Evolutionary conservation across 2,329 filamentous ascomycete species (phyloP).

Genomic region (Dichotomopilus funicola): DNA sequence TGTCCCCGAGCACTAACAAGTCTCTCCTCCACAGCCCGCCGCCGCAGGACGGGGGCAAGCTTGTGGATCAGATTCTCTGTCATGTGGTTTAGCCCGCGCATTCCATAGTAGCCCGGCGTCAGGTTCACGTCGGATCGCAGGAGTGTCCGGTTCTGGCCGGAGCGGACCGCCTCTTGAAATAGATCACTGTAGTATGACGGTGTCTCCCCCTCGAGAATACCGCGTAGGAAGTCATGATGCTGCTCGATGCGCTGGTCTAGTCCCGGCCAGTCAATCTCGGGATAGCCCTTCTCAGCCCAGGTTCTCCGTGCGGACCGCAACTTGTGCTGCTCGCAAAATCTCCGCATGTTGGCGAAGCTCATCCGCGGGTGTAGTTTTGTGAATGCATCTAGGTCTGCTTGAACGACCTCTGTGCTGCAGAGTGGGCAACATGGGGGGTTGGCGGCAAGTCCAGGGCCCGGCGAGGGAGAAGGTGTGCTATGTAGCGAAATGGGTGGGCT

Average conservation of each 20-base stretch:
- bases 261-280: slow-evolving; percentile 60
- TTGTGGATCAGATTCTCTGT: slow-evolving; percentile 59
- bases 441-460: slow-evolving; percentile 2
- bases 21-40: slow-evolving; percentile 55
- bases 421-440: slow-evolving; percentile 51
- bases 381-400: slow-evolving; percentile 47
- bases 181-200: slow-evolving; percentile 54
- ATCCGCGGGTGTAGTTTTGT: slow-evolving; percentile 38
- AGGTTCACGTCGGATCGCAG: slow-evolving; percentile 51
- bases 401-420: slow-evolving; percentile 56
- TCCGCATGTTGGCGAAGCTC: slow-evolving; percentile 51
- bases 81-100: slow-evolving; percentile 65
- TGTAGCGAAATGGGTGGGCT: neutral
- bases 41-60: slow-evolving; percentile 55
- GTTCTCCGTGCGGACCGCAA: slow-evolving; percentile 43
- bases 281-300: slow-evolving; percentile 55
- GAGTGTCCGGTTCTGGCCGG: slow-evolving; percentile 54
- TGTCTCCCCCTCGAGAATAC: slow-evolving; percentile 51
- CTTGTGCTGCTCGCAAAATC: slow-evolving; percentile 60
- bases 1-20: slow-evolving; percentile 62
- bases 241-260: slow-evolving; percentile 53
- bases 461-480: slow-evolving; percentile 9
- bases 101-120: slow-evolving; percentile 78
- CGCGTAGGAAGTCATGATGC: slow-evolving; percentile 50
- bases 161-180: slow-evolving; percentile 48